Conservation (phyloP, 495 filamentous ascomycete species). For the Penicillium ochrochloron region DNA sequence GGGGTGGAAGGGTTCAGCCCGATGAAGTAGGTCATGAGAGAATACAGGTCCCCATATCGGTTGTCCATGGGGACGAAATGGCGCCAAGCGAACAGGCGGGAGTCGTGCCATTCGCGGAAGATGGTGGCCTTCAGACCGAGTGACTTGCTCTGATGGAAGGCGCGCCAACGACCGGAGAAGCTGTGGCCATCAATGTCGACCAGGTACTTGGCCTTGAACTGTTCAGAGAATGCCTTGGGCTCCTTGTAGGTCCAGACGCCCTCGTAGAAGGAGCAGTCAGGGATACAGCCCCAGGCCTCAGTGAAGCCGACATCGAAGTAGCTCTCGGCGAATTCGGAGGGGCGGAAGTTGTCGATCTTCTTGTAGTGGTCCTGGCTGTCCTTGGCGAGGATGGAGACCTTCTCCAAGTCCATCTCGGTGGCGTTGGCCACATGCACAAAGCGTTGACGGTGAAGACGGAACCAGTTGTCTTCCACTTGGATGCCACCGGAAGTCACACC, state of each 20-base stretch:
- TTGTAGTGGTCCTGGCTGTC: constrained; percentile 27
- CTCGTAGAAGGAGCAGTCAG: constrained; percentile 49
- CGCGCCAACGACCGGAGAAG: constrained; percentile 72
- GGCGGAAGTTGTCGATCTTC: constrained; percentile 35
- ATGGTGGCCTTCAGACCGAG: constrained; percentile 74
- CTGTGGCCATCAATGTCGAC: constrained; percentile 75
- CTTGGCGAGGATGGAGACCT: constrained; percentile 27
- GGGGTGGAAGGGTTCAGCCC: constrained; percentile 46
- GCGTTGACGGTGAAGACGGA: constrained; percentile 50
- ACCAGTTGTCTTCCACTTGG: constrained; percentile 39
- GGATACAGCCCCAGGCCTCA: constrained; percentile 44
- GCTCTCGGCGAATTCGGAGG: constrained; percentile 33
- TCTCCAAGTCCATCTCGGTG: constrained; percentile 52
- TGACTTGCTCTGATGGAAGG: constrained; percentile 66
- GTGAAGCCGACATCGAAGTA: constrained; percentile 52
- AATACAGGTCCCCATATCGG: constrained; percentile 74
- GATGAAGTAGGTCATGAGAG: constrained; percentile 79
- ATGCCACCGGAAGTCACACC: constrained; percentile 55
- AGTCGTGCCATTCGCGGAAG: constrained; percentile 78
- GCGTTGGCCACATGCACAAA: constrained; percentile 61
- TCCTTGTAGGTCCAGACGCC: constrained; percentile 34
- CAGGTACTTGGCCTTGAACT: constrained; percentile 65
- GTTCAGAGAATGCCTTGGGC: constrained; percentile 42
- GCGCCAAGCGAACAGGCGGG: constrained; percentile 68
- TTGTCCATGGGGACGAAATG: constrained; percentile 89